Evolutionary conservation across 805 yeast genomes (phyloP), one percentile per base, ranked within the genome.

Genomic region (Starmerella bombicola): DNA sequence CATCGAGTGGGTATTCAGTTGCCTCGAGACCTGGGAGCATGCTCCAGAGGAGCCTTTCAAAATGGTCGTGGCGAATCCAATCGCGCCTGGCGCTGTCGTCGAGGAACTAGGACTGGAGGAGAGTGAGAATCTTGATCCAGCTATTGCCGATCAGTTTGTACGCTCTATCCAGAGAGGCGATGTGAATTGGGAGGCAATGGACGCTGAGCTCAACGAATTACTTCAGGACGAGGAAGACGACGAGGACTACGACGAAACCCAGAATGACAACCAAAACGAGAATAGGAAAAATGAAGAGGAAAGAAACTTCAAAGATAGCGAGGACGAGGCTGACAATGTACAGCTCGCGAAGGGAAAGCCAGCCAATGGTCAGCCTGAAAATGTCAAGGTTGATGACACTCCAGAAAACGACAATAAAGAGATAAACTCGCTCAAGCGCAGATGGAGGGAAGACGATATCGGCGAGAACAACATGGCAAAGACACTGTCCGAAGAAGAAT

Each of bases 1-100:
- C 53, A 86, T 93, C 2, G 91, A 82, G 53, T 88, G 98, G 98
- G 61, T 88, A 2, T 86, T 86, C 62, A 76, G 79, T 28, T 81
- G 95, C 58, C 66, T 88, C 49, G 76, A 85, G 6, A 62, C 69
- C 20, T 88, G 97, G 97, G 65, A 66, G 41, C 70, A 69, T 34
- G 77, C 76, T 0, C 74, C 76, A 15, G 91, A 79, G 48, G 64
- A 57, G 3, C 73, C 70, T 3, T 86, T 67, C 55, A 57, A 66
- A 30, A 64, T 85, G 16, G 61, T 68, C 5, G 70, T 73, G n/a
- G 67, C 66, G 4, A 67, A 68, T 17, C 69, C 68, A 1, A 67
- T 64, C 28, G 57, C 70, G 55, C 55, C 47, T 4, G 71, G 66
- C 10, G 62, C 54, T 37, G n/a, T n/a, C n/a, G n/a, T n/a, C n/a